These are phyloP conservation scores for Aspergillus leporis DNA, from an alignment of 495 filamentous ascomycete species.

Conservation along the genomic window DNA sequence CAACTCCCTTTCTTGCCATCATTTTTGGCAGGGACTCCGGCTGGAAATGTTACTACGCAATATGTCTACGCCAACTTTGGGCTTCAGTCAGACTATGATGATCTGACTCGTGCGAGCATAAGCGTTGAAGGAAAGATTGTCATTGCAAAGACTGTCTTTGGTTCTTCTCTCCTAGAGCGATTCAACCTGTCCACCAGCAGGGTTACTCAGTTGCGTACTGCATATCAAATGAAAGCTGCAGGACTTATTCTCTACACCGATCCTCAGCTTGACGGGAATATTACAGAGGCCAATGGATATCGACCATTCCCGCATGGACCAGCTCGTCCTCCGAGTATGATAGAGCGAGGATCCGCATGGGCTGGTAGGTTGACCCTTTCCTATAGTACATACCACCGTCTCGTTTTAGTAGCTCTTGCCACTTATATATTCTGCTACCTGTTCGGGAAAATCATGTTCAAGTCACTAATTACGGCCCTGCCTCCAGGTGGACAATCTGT, in stretches of 20 bases:
- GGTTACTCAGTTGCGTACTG: too few species aligned
- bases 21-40: background rate
- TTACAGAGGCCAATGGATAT: conserved; percentile 3
- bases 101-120: background rate
- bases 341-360: conserved; percentile 10
- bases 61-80: conserved; percentile 9
- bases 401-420: too few species aligned
- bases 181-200: background rate
- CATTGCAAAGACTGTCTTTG: background rate
- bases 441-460: too few species aligned
- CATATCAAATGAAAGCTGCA: background rate
- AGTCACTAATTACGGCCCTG: too few species aligned
- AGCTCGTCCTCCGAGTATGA: conserved; percentile 3
- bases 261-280: background rate
- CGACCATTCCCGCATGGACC: background rate
- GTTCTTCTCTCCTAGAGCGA: background rate
- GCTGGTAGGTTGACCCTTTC: too few species aligned
- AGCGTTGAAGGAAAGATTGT: background rate
- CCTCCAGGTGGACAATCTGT: too few species aligned
- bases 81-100: background rate
- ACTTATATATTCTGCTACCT: too few species aligned
- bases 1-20: background rate
- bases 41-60: background rate
- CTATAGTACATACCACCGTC: too few species aligned
- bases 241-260: conserved; percentile 6